These are phyloP conservation scores for Vitis rotundifolia DNA, from an alignment of 164 flowering plant species.

Conservation along the genomic window DNA sequence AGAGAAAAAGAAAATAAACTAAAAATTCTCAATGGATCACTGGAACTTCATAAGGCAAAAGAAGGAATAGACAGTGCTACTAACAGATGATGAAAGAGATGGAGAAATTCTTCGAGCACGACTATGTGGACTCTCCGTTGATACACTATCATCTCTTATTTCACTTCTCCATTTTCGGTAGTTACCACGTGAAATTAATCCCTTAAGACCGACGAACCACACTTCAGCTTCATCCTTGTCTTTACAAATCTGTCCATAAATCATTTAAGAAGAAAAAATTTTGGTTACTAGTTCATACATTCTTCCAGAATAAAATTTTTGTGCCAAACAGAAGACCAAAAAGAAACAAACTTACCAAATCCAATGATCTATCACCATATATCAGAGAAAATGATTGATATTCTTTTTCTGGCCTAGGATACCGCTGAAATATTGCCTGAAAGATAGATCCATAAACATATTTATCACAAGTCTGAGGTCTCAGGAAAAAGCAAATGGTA, in stretches of 20 bases:
- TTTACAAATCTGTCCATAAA: constrained; percentile 77
- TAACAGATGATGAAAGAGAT: constrained; percentile 38
- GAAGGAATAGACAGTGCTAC: constrained; percentile 18
- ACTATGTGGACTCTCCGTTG: constrained; percentile 50
- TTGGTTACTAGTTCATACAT: not conserved
- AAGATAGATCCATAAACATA: constrained; percentile 11
- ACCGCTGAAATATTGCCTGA: constrained; percentile 90
- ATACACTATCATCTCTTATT: constrained; percentile 38
- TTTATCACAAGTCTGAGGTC: not conserved
- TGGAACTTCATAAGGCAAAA: not conserved
- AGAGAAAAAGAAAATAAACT: not conserved
- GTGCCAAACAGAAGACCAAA: not conserved
- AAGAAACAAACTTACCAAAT: constrained; percentile 58
- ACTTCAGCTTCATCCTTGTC: constrained; percentile 98
- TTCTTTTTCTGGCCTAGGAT: constrained; percentile 94
- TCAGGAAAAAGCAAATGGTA: not conserved
- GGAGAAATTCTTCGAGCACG: constrained; percentile 39
- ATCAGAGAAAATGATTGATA: constrained; percentile 94
- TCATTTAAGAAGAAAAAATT: not conserved
- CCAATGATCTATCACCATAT: constrained; percentile 74
- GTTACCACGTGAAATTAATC: constrained; percentile 58
- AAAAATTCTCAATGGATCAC: not conserved
- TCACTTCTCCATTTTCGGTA: constrained; percentile 49
- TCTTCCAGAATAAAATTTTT: too few species aligned
- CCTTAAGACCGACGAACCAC: constrained; percentile 89